Evolutionary conservation across 2,329 filamentous ascomycete species (phyloP), one percentile per base, ranked within the genome.

Genomic region (Verticillium alfalfae): DNA sequence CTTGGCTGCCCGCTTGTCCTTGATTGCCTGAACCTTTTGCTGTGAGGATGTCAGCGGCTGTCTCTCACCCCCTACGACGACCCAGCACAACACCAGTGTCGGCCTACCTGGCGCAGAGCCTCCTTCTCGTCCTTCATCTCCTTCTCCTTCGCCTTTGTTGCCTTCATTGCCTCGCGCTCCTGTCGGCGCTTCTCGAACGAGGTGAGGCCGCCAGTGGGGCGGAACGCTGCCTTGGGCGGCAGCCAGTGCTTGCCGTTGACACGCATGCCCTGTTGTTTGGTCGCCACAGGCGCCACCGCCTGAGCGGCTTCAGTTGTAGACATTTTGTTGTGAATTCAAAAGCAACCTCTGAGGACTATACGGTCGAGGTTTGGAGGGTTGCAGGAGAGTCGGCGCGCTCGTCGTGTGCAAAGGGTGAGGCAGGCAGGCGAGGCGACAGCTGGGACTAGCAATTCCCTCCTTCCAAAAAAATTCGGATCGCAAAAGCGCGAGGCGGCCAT

Each of bases 221-320:
- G 89, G 76, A 98, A 98, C 1, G 95, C 87, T 65, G 89, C 91
- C 74, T 93, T 94, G 34, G 85, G 82, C 60, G 84, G 81, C 73
- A 96, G 93, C 95, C 95, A 99, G 80, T 96, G 91, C 80, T 98
- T 97, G 73, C 95, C 95, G 97, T 96, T 97, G 75, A 89, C 90
- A 69, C 92, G 90, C 84, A 95, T 89, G 66, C 88, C 58, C 92
- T 75, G 77, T 78, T 61, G 71, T 70, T 68, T 80, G 81, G 56
- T 70, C 66, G 34, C 66, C 62, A 76, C 69, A 31, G 72, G 70
- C 34, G 71, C 69, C 57, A 74, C 70, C 61, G 73, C 72, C 10
- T 75, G 68, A 36, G 71, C 71, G 37, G 71, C 61, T 63, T 68
- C 67, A 59, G 69, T 67, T 56, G 71, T 71, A 36, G 80, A 81